Evolutionary conservation across 2,329 filamentous ascomycete genomes (phyloP).

Genomic region (Coleophoma eucalyptorum): DNA sequence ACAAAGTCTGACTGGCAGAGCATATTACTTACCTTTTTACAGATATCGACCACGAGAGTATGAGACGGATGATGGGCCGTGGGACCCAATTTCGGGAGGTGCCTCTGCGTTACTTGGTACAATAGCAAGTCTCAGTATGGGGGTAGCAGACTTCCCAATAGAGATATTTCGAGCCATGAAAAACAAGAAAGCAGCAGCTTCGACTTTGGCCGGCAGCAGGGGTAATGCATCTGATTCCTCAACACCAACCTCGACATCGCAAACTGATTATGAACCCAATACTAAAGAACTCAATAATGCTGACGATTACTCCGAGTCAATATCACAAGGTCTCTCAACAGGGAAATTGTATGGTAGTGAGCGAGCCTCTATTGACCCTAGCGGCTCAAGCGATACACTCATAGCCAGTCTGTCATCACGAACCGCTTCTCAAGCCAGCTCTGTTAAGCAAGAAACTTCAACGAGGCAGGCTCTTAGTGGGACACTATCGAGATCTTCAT

Average conservation of each 20-base stretch:
- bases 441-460: constrained; percentile 13
- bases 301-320: constrained; percentile 15
- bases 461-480: constrained; percentile 26
- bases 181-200: constrained; percentile 12
- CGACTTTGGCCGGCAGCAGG: neutral
- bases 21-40: neutral
- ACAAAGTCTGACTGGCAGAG: no score
- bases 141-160: constrained; percentile 69
- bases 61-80: constrained; percentile 72
- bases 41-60: constrained; percentile 61
- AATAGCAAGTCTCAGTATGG: constrained; percentile 76
- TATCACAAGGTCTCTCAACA: constrained; percentile 13
- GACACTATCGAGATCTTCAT: constrained; percentile 18
- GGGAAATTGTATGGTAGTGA: no score
- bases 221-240: neutral
- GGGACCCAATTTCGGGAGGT: constrained; percentile 74
- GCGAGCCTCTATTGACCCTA: no score
- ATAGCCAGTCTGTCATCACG: constrained; percentile 12
- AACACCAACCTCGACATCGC: constrained; percentile 8
- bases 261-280: constrained; percentile 11
- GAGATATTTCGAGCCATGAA: constrained; percentile 45
- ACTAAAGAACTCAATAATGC: constrained; percentile 5
- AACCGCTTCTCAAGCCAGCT: neutral
- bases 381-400: constrained; percentile 7
- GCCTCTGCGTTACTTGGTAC: constrained; percentile 78